Evolutionary conservation across 768 basidiomycete species (phyloP), one percentile per base, ranked within the genome.

Genomic region (Chalciporus sphaerocephalus): DNA sequence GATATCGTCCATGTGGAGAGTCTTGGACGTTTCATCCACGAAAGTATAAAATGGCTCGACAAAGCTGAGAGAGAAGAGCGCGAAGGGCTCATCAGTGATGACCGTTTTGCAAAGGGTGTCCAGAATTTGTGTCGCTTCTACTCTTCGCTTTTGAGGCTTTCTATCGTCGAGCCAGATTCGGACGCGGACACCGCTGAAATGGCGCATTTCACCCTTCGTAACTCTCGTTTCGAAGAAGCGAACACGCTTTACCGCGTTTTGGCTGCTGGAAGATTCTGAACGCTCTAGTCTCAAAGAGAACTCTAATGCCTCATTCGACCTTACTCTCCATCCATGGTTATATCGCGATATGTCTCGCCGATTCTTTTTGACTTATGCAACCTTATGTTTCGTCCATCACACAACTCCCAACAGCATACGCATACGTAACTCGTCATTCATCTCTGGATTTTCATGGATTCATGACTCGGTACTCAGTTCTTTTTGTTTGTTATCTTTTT

Each of bases 41-140:
- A 81, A 50, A 70, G 77, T 50, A 83, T 87, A 52, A 72, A 72
- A 30, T 85, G 85, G 75, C 69, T 91, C 13, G 87, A 89, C 45
- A 69, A 64, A 18, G 83, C 84, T 2, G 85, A 90, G 58, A 68
- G 68, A 39, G 83, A 88, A 42, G 84, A 87, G 59, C 71, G 73
- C 24, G 80, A 85, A 37, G 86, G 85, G 4, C 60, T 76, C 24
- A 72, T 81, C 46, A 85, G 79, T 46, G 87, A 89, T 50, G 86
- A 89, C 60, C 77, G 83, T 18, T 83, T 82, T 55, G 74, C 81
- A 6, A 83, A 81, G 57, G 85, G 83, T 11, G 78, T 86, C 23
- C 78, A 80, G 60, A 82, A 85, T 55, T 72, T 89, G 24, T 89
- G 85, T 62, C 81, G 87, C 10, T 90, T 90, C 63, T 90, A 82